phyloP scores from a whole-genome alignment of 208 protist species.

The Leishmania aethiopica region DNA sequence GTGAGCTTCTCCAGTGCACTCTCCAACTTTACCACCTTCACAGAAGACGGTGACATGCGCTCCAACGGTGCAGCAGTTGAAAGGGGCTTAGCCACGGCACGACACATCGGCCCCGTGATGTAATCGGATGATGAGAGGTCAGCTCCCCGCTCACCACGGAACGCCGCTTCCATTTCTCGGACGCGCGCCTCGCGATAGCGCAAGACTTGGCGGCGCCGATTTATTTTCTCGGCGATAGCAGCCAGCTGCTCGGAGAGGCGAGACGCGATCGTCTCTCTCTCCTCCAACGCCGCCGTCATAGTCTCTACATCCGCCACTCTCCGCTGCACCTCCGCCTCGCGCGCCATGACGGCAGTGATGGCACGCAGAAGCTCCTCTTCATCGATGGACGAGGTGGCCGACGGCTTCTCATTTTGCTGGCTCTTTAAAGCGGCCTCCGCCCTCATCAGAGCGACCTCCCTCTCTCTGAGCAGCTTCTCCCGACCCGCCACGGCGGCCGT shows the following conservation, averaged over 20 bases:
- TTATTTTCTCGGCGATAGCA: conserved; percentile 60
- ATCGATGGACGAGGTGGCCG: not conserved
- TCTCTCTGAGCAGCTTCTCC: conserved; percentile 8
- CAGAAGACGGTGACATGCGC: not conserved
- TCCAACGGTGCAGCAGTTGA: not conserved
- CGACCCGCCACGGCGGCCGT: conserved; percentile 19
- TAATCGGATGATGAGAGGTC: not conserved
- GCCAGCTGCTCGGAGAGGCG: conserved; percentile 50
- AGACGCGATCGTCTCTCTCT: conserved; percentile 43
- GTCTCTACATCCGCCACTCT: conserved; percentile 32
- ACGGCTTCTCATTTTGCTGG: not conserved
- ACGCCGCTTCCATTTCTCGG: conserved; percentile 3
- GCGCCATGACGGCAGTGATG: conserved; percentile 17
- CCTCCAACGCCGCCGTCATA: conserved; percentile 30
- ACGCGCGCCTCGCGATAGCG: conserved; percentile 23
- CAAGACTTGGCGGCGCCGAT: conserved; percentile 30
- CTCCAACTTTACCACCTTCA: conserved; percentile 17
- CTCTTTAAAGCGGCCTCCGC: not conserved
- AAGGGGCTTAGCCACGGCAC: not conserved
- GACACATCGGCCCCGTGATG: too few relatives aligned
- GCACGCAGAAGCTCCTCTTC: conserved; percentile 29
- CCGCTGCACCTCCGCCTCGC: conserved; percentile 34
- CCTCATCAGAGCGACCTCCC: conserved; percentile 2
- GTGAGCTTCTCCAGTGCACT: conserved; percentile 32
- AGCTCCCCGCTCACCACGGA: not conserved